Evolutionary conservation across 129 eudicot species (phyloP), one percentile per base, ranked within the genome.

Genomic region (Lactuca saligna): DNA sequence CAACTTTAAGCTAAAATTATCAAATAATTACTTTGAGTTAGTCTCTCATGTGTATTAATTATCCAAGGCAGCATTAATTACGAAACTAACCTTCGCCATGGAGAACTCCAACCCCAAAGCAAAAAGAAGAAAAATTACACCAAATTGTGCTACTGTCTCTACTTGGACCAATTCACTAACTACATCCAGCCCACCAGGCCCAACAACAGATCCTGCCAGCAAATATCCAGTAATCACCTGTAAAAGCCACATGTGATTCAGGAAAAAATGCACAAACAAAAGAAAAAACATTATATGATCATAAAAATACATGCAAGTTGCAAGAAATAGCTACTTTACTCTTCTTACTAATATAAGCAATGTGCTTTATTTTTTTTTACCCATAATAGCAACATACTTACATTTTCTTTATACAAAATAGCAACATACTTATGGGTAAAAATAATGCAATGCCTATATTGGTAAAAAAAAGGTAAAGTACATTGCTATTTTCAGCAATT

Each of bases 161-260:
- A 93, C 99, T 78, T 94, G 99, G 74, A 94, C 99, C 88, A 94
- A 83, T 83, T 94, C 99, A 74, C 96, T 89, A 57, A 94, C 87
- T 56, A 94, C 78, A 59, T 82, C 85, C 75, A 94, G 76, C 72
- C 99, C 99, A 54, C 99, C 99, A 55, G 99, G 99, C 73, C 99
- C 99, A 73, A 94, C 91, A 78, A 94, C 55, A 75, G 99, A 94
- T 58, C 99, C 99, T 31, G 99, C 97, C 63, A 94, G 84, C 74
- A 94, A 80, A 80, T 94, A 94, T 80, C 99, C 99, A 57, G 99
- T 94, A 65, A 94, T 81, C 63, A 94, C 99, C 99, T 93, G 86
- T 57, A 35, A 44, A 67, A 35, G 54, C 70, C 74, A 62, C 61
- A 64, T 9, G 59, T 9, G 59, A 68, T 37, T 57, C 55, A 68